Percentiles rank a stretch among this genome's conserved stretches.
These are phyloP conservation scores for Aspergillus tubingensis DNA, from an alignment of 2,329 filamentous ascomycete species.

Conservation along the genomic window DNA sequence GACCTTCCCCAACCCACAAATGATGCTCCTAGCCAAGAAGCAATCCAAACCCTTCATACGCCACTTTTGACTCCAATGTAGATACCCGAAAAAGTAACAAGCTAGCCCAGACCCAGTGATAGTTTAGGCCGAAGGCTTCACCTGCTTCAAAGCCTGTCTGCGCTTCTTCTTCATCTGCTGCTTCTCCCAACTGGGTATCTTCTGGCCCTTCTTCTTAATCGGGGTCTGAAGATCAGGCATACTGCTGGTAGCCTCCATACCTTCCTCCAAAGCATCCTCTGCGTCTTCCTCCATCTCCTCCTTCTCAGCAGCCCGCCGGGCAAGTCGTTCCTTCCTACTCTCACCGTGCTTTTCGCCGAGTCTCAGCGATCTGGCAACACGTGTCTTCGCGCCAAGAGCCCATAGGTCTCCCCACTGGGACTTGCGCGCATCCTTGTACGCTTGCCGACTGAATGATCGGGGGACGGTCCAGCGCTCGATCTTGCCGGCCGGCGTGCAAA, in stretches of 20 bases:
- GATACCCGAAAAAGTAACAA: not conserved
- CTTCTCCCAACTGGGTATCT: constrained; percentile 46
- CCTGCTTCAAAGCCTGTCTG: constrained; percentile 44
- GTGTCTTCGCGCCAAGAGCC: constrained; percentile 90
- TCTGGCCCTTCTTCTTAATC: constrained; percentile 36
- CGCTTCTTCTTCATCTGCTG: constrained; percentile 46
- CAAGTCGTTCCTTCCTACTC: constrained; percentile 42
- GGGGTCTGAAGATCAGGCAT: constrained; percentile 21
- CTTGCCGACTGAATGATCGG: constrained; percentile 74
- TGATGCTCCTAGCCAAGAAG: not conserved
- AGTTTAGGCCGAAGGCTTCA: not conserved
- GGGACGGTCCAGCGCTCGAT: constrained; percentile 95
- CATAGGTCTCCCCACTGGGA: constrained; percentile 89
- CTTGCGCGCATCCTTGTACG: constrained; percentile 92
- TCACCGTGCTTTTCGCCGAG: constrained; percentile 55
- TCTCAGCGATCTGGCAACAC: constrained; percentile 62
- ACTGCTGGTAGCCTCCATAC: constrained; percentile 10
- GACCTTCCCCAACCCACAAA: constrained; percentile 2
- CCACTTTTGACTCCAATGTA: not conserved
- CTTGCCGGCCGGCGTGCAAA: constrained; percentile 82
- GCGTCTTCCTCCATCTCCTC: constrained; percentile 29
- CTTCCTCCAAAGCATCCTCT: constrained; percentile 19
- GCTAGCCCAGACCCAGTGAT: too few species aligned
- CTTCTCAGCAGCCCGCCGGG: constrained; percentile 38
- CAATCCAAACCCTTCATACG: not conserved